Base-by-base conservation (phyloP, 2,329 filamentous ascomycete species). In the Neopestalotiopsis rosae region DNA sequence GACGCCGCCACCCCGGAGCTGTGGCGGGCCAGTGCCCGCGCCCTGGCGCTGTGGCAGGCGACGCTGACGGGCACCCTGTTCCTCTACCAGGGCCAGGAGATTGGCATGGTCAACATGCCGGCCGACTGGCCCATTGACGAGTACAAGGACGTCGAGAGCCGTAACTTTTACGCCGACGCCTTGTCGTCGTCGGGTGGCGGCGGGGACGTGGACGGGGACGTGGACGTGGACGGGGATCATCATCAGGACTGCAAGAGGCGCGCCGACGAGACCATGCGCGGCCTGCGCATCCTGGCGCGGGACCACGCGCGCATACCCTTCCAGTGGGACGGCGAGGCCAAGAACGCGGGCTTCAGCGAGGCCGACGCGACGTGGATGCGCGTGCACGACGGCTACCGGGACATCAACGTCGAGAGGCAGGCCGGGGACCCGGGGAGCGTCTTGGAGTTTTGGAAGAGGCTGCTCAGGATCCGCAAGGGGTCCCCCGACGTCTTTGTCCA, bases 221-320 rank as follows among this genome's bases (percentile, higher is more conserved):
- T 1, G 24, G 24, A 24, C 24, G 24, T 24, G 24, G 24, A 24
- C 24, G 24, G 24, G 24, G 24, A 24, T 24, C 24, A 24, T 24
- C 24, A 24, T 24, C 24, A 24, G 24, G 24, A 24, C 24, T 24
- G 24, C 24, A 24, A 24, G 24, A 24, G 24, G 24, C 76, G 76
- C 4, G 77, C 87, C 1, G 79, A 78, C 7, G 80, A 81, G 13
- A 89, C 85, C 0, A 85, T 87, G 76, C 76, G 82, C 1, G 83
- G 86, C 0, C 78, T 92, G 7, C 85, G 87, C 34, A 84, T 86
- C 65, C 83, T 92, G 52, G 90, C 86, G 0, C 82, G 90, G 6
- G 91, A 93, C 71, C 87, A 93, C 74, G 83, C 89, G 1, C 82
- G 91, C 0, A 85, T 90, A 1, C 91, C 91, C 0, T 88, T 93